Evolutionary conservation across 306 rosid species (phyloP).

Genomic region (Cyamopsis tetragonoloba): DNA sequence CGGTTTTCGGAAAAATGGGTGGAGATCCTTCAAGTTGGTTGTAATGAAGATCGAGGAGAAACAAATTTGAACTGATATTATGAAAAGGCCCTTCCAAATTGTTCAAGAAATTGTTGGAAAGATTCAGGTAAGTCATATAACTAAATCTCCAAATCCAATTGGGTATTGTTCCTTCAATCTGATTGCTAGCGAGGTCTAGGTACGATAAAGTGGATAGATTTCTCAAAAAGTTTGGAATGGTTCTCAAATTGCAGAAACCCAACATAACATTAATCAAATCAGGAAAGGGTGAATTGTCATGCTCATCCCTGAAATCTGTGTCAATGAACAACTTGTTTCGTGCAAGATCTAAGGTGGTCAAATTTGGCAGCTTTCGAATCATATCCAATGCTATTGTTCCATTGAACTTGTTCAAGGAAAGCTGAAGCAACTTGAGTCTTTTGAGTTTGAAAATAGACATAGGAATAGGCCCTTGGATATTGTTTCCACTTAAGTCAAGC

Average conservation of each 20-base stretch:
- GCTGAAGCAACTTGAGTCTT: constrained; percentile 21
- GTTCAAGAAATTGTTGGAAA: constrained; percentile 1
- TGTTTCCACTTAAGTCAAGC: constrained; percentile 44
- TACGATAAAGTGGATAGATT: neutral
- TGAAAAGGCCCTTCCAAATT: neutral
- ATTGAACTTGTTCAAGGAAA: constrained; percentile 46
- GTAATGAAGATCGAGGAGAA: neutral
- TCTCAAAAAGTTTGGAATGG: constrained; percentile 35
- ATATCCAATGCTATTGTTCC: constrained; percentile 26
- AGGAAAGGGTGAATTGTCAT: neutral
- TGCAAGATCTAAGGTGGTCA: constrained; percentile 40
- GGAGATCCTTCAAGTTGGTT: neutral
- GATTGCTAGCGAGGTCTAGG: constrained; percentile 41
- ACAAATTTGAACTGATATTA: neutral
- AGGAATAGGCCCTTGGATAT: constrained; percentile 41
- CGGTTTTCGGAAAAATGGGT: neutral
- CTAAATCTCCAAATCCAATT: constrained; percentile 2
- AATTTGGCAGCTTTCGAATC: constrained; percentile 20
- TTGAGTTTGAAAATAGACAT: constrained; percentile 13
- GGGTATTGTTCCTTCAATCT: constrained; percentile 21
- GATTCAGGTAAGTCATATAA: neutral
- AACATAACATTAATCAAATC: constrained; percentile 2
- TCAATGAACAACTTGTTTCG: constrained; percentile 28
- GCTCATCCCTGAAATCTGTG: neutral
- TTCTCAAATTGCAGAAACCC: constrained; percentile 31